Evolutionary conservation across 2,329 filamentous ascomycete species (phyloP), one percentile per base, ranked within the genome.

Genomic region (Coniochaeta sp.): DNA sequence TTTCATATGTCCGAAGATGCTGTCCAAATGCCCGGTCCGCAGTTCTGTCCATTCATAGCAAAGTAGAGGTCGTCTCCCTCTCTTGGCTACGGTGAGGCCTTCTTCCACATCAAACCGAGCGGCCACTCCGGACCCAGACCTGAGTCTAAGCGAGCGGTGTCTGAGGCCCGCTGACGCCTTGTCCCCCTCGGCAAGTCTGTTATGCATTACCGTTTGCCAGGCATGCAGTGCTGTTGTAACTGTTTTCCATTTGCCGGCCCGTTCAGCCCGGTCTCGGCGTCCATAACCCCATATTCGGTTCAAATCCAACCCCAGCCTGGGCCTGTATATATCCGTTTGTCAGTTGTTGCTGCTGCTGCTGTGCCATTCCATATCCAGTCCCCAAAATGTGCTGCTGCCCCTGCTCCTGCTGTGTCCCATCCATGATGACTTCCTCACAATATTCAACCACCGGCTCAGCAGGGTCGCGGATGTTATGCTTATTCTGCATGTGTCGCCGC

Each of bases 401-500:
- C 46, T 24, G 9, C 9, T 9, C 56, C 51, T 55, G 27, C 58
- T 52, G 60, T 16, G 54, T 35, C 6, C 57, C 61, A 8, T 50
- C 53, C 62, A 70, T 67, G 2, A 65, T 60, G 2, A 65, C 61
- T 22, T 67, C 64, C 53, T 74, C 73, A 14, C 65, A 64, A 49
- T 72, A 67, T 13, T 73, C 66, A 16, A 73, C 71, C 14, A 72
- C 69, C 1, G 74, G 72, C 6, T 74, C 71, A 54, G 74, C 63
- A 31, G 72, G 64, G 0, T 64, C 61, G 3, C 60, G 58, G 48
- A 62, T 60, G 14, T 57, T 53, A 57, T 83, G 80, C 57, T 81
- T 82, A 62, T 82, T 82, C 31, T 73, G 68, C 78, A 83, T 82
- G 60, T 83, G 80, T 52, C 80, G 68, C 58, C 79, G 76, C 79